phyloP scores from a whole-genome alignment of 139 green algal species.

The Penium margaritaceum region DNA sequence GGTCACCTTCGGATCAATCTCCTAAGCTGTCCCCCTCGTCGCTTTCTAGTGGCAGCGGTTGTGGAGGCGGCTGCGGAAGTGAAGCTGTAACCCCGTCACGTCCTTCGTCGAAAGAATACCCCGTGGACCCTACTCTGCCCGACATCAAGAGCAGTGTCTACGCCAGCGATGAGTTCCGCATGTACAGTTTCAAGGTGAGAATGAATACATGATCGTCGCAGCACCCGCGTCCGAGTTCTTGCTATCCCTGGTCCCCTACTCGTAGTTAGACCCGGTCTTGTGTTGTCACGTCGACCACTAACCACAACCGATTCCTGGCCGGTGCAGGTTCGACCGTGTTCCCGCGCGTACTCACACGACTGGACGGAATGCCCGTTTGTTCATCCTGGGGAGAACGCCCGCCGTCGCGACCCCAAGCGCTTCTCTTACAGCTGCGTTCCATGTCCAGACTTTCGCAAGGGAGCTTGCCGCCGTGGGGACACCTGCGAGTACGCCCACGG shows the following conservation, averaged over 20 bases:
- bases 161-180: conserved; percentile 47
- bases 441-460: conserved; percentile 86
- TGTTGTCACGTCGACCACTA: too few species aligned
- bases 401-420: conserved; percentile 70
- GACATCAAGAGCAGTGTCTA: conserved; percentile 38
- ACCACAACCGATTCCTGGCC: too few species aligned
- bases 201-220: too few species aligned
- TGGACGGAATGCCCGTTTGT: conserved; percentile 92
- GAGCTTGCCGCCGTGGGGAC: conserved; percentile 71
- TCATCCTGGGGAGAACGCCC: conserved; percentile 86
- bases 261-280: too few species aligned
- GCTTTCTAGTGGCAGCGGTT: too few species aligned
- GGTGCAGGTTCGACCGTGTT: conserved; percentile 63
- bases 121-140: conserved; percentile 10
- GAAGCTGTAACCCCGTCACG: too few species aligned
- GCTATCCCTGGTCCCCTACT: too few species aligned
- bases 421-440: conserved; percentile 82
- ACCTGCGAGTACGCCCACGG: conserved; percentile 85
- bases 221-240: too few species aligned
- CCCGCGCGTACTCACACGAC: conserved; percentile 70
- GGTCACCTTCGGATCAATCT: too few species aligned
- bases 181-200: conserved; percentile 59
- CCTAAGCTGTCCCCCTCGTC: too few species aligned
- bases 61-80: too few species aligned
- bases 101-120: too few species aligned